Evolutionary conservation across 192 early-diverging fungal genomes (phyloP).

Genomic region (Phycomyces blakesleeanus): DNA sequence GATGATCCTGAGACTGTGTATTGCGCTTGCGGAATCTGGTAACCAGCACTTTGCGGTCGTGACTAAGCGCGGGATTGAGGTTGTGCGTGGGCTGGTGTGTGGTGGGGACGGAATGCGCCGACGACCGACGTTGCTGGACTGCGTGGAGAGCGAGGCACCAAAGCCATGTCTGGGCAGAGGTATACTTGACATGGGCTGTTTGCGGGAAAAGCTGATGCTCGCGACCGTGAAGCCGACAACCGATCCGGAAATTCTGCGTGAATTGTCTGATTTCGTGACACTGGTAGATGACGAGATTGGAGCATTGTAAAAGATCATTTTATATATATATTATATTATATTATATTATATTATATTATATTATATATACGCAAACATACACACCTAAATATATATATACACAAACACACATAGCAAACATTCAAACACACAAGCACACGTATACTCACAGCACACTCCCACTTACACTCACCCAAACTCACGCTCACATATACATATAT

Average conservation of each 20-base stretch:
- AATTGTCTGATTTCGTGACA: constrained; percentile 27
- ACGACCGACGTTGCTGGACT: not conserved
- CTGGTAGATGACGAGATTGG: constrained; percentile 26
- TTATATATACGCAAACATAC: no score
- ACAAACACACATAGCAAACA: no score
- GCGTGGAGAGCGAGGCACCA: constrained; percentile 3
- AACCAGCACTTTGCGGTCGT: constrained; percentile 31
- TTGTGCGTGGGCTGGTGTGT: constrained; percentile 26
- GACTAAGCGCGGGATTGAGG: constrained; percentile 28
- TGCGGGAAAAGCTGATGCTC: constrained; percentile 25
- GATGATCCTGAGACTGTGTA: constrained; percentile 32
- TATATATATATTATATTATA: no score
- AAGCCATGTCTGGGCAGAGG: constrained; percentile 10
- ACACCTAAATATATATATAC: no score
- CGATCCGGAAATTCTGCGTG: constrained; percentile 23
- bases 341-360: no score
- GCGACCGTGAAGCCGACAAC: constrained; percentile 30
- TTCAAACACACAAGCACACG: no score
- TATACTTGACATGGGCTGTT: constrained; percentile 20
- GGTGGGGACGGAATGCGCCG: constrained; percentile 27
- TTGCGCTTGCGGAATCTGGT: constrained; percentile 30
- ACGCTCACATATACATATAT: no score
- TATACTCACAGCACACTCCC: no score
- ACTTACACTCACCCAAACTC: no score
- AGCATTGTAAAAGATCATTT: constrained; percentile 5